Percentiles rank a stretch among this genome's conserved stretches.
Evolutionary conservation across 2,329 filamentous ascomycete species (phyloP).

Genomic region (Venturia asperata): DNA sequence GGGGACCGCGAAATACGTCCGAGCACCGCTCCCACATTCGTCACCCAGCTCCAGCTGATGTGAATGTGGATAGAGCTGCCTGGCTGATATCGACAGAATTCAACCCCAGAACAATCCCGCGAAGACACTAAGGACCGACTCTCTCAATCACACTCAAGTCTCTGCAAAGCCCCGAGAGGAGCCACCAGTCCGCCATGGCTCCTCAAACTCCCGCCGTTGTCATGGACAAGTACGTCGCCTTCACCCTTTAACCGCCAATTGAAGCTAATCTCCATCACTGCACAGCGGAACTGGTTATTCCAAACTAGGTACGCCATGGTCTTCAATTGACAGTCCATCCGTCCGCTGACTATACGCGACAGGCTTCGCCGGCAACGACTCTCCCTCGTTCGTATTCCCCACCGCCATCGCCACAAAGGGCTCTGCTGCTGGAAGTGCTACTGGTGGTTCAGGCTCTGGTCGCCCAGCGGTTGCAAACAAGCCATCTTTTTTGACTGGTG

Average conservation of each 20-base stretch:
- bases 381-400: constrained; percentile 97
- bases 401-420: constrained; percentile 97
- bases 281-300: constrained; percentile 96
- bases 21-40: constrained; percentile 7
- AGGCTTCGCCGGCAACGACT: constrained; percentile 99
- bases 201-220: constrained; percentile 99
- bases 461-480: constrained; percentile 89
- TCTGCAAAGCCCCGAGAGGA: neutral
- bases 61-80: neutral
- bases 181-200: constrained; percentile 59
- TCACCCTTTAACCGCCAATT: constrained; percentile 23
- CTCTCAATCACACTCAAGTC: neutral
- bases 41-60: constrained; percentile 10
- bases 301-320: constrained; percentile 71
- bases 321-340: neutral
- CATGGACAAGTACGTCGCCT: constrained; percentile 96
- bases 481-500: constrained; percentile 88
- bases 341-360: constrained; percentile 22
- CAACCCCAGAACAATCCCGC: neutral
- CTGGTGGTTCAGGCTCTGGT: constrained; percentile 72
- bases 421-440: constrained; percentile 60
- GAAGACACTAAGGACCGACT: neutral
- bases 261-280: constrained; percentile 36
- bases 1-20: neutral
- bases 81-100: neutral